Base-by-base conservation (phyloP, 2,329 filamentous ascomycete genomes). In the Phyllosticta citrichinensis region DNA sequence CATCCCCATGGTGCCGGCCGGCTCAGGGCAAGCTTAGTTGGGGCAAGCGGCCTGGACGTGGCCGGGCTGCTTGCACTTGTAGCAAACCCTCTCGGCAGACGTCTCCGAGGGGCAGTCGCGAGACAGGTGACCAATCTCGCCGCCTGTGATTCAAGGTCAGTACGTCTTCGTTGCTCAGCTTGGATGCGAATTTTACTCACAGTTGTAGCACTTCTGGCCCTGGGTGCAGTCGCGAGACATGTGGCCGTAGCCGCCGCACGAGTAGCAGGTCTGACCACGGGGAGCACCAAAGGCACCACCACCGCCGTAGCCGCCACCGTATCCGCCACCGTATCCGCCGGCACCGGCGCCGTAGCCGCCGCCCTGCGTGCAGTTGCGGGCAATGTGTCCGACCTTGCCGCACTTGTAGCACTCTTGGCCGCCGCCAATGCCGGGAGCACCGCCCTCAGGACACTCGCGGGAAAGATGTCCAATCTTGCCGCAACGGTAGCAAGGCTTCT, bases 201-300 rank as follows among this genome's bases (percentile, higher is more conserved):
- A 97, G 86, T 97, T 97, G 87, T 97, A 99, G 87, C 94, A 99
- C 83, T 97, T 97, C 83, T 95, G 93, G 71, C 94, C 94, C 77
- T 97, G 95, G 70, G 93, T 95, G 80, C 94, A 99, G 79, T 97
- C 94, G 82, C 92, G 88, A 74, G 89, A 92, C 88, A 96, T 93
- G 82, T 99, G 94, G 72, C 93, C 93, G 74, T 91, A 92, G 67
- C 94, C 94, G 69, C 94, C 94, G 80, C 94, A 97, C 53, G 91
- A 96, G 83, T 97, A 99, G 87, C 94, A 97, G 69, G 91, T 97
- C 60, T 71, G 73, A 71, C 85, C 83, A 63, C 78, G 75, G 60
- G 66, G 82, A 64, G 78, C 75, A 62, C 73, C 71, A 52, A 69
- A 68, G 60, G 70, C 72, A 71, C 85, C 83, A 62, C 78, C 74